Evolutionary conservation across 306 rosid genomes (phyloP), one percentile per base, ranked within the genome.

Genomic region (Adenanthera pavonina): DNA sequence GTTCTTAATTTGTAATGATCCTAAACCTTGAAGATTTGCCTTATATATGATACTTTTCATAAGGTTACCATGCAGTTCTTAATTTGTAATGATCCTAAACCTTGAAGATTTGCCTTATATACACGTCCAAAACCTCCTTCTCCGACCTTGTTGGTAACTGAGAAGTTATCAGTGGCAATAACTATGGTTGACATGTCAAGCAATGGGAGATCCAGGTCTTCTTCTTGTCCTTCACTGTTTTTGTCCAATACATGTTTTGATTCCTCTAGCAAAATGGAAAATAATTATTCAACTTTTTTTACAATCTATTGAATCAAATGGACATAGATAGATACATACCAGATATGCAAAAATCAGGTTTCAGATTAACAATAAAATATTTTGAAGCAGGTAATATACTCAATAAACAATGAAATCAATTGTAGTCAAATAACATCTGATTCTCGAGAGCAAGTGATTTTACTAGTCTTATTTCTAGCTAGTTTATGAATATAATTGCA

Each of bases 41-140:
- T 59, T 84, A 4, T 84, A 79, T 36, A 84, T 35, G 8, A 16
- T 16, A 6, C 71, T 16, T 30, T 65, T 65, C 13, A 65, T 65
- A n/a, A 34, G 1, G 20, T 14, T 64, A 36, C 19, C 19, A 9
- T 33, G 69, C n/a, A 65, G 3, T 35, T 65, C 6, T 19, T 66
- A 2, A 66, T 36, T 1, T 38, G 47, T 66, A 15, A 6, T 66
- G 3, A 38, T 66, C 14, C 14, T 19, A 35, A 35, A 35, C 12
- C 70, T 65, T 36, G 7, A 15, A 65, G 4, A 76, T 36, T 48
- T 25, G 59, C 87, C 83, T 59, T 84, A 4, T 84, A 79, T 36
- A 84, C 78, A 1, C 69, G 74, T 68, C 87, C 81, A 75, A 79
- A 84, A 25, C 81, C 87, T 66, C 81, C 87, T 84, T 84, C 67